Evolutionary conservation across 192 early-diverging fungal genomes (phyloP), one percentile per base, ranked within the genome.

Genomic region (Phlyctochytrium bullatum): DNA sequence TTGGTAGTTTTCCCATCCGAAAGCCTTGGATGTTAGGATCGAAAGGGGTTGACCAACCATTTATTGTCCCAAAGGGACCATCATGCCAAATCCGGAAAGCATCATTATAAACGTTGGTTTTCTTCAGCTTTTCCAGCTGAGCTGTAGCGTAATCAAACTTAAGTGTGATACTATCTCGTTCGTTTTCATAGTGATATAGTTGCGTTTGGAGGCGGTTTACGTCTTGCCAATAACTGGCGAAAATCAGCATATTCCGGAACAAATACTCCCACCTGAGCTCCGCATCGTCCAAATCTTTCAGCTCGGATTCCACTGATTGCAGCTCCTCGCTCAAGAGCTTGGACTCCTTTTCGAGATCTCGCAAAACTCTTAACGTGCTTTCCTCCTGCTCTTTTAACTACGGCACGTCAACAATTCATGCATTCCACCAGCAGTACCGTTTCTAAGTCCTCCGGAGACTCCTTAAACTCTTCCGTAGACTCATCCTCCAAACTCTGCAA

Each of bases 61-160:
- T 97, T 69, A 98, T 98, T 6, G 91, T 93, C 4, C 90, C 94
- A 72, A 97, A 89, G 33, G 87, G 84, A 0, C 92, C 93, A 64
- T 89, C 87, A 47, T 94, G 88, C 35, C 87, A 75, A 35, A 98
- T 96, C 54, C 88, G 89, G 74, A 97, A 97, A 0, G 92, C 87
- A 67, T 98, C 96, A 74, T 97, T 96, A 79, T 89, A 95, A 17
- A 98, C 93, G 69, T 94, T 95, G 1, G 94, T 96, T 58, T 90
- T 92, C 73, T 92, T 89, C 3, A 98, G 80, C 63, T 85, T 82
- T 29, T 92, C 92, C 14, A 95, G 83, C 65, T 93, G 90, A 23
- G 80, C 75, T 0, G 88, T 75, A 50, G 90, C 90, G 64, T 88
- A 83, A 59, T 90, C 93, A 60, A 90, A 90, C 67, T 85, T 87